Conservation (phyloP, 2,329 filamentous ascomycete genomes). For the Colletotrichum theobromicola region DNA sequence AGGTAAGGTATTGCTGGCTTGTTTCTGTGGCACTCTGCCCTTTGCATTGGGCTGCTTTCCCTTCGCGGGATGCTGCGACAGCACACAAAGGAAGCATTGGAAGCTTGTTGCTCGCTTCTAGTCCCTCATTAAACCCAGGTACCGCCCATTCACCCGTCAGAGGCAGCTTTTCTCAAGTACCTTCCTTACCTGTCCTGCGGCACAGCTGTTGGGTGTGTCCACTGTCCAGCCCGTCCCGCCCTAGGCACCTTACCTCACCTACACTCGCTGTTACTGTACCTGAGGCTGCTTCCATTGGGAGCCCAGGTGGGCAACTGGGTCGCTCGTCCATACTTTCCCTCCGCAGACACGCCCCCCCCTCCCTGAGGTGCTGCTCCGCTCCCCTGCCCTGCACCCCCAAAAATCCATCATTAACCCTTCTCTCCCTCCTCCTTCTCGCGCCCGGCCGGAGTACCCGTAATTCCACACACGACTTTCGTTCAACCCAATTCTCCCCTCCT, state of each 20-base stretch:
- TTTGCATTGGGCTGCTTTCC: not conserved
- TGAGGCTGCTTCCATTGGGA: conserved; percentile 5
- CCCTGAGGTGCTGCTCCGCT: not conserved
- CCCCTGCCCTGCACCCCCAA: conserved; percentile 12
- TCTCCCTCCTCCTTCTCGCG: conserved; percentile 11
- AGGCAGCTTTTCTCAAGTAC: not conserved
- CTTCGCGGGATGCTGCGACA: conserved; percentile 11
- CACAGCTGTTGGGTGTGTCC: not conserved
- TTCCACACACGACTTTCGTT: conserved; percentile 10
- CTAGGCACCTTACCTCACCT: not conserved
- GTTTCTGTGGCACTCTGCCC: not conserved
- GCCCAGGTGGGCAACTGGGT: too few species aligned
- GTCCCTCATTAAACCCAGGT: not conserved
- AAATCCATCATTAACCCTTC: conserved; percentile 20
- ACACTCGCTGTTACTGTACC: not conserved
- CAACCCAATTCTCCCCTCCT: not conserved
- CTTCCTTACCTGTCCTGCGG: not conserved
- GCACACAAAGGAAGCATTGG: conserved; percentile 9
- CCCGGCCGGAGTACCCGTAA: conserved; percentile 1
- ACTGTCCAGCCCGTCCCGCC: not conserved
- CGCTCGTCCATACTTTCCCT: not conserved
- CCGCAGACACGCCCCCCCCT: conserved; percentile 1
- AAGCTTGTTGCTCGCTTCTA: conserved; percentile 3
- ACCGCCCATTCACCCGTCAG: not conserved
- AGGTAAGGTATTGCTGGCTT: not conserved